phyloP scores from a whole-genome alignment of 2,329 filamentous ascomycete species.

The Fusarium verrucosum region DNA sequence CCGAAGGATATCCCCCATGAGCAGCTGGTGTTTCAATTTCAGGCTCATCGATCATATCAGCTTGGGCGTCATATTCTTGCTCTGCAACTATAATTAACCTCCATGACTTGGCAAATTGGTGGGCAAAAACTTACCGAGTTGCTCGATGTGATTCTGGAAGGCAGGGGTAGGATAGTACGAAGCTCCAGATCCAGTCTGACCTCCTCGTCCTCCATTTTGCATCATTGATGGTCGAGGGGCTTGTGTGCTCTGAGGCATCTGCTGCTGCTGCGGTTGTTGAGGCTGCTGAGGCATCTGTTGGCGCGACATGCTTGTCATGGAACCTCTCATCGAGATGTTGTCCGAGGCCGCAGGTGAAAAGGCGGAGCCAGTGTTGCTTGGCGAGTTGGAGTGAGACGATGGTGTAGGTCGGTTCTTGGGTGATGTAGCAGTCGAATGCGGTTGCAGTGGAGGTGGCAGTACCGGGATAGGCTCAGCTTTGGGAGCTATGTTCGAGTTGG shows the following conservation, averaged over 20 bases:
- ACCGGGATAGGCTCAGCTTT: slow-evolving; percentile 69
- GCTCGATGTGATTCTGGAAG: slow-evolving; percentile 94
- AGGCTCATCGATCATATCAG: slow-evolving; percentile 86
- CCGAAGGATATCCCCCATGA: slow-evolving; percentile 70
- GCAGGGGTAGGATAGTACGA: slow-evolving; percentile 81
- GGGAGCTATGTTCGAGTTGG: slow-evolving; percentile 77
- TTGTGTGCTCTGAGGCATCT: slow-evolving; percentile 42
- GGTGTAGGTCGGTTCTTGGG: slow-evolving; percentile 84
- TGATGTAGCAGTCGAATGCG: slow-evolving; percentile 66
- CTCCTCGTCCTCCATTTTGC: slow-evolving; percentile 50
- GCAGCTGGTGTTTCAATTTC: slow-evolving; percentile 74
- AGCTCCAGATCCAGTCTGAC: slow-evolving; percentile 53
- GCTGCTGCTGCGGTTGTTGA: slow-evolving; percentile 30
- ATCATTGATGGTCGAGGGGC: slow-evolving; percentile 48
- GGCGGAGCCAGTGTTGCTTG: slow-evolving; percentile 58
- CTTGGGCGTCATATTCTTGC: slow-evolving; percentile 94
- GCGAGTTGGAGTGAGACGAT: slow-evolving; percentile 75
- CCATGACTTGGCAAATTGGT: slow-evolving; percentile 65
- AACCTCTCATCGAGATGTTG: slow-evolving; percentile 57
- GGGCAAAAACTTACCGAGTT: slow-evolving; percentile 78
- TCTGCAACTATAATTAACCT: slow-evolving; percentile 77
- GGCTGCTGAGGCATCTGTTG: slow-evolving; percentile 48
- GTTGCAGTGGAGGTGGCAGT: slow-evolving; percentile 57
- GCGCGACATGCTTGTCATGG: slow-evolving; percentile 46
- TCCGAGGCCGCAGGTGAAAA: slow-evolving; percentile 59